Conservation (phyloP, 2,329 filamentous ascomycete genomes). For the Aspergillus pseudoterreus region DNA sequence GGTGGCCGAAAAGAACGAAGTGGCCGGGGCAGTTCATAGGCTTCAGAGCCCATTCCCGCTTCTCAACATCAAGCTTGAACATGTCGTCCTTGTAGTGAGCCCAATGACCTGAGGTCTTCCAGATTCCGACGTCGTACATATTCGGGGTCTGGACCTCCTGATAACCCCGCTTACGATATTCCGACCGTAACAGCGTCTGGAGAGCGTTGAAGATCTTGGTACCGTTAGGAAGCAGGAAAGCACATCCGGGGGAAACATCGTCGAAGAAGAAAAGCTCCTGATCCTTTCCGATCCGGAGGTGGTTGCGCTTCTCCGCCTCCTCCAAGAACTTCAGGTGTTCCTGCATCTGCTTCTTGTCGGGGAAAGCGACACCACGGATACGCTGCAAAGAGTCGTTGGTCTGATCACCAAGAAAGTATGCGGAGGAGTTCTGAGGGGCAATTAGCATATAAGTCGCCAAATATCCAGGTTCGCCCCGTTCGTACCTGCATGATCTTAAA, state of each 20-base stretch:
- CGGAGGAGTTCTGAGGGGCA: slow-evolving; percentile 60
- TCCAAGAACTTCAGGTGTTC: slow-evolving; percentile 94
- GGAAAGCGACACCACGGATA: slow-evolving; percentile 95
- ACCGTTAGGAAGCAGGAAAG: slow-evolving; percentile 89
- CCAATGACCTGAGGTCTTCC: slow-evolving; percentile 96
- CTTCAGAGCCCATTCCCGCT: slow-evolving; percentile 81
- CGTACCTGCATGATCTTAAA: slow-evolving; percentile 82
- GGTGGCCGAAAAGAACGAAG: slow-evolving; percentile 79
- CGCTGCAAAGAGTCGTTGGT: slow-evolving; percentile 93
- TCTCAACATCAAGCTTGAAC: slow-evolving; percentile 80
- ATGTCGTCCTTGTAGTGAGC: slow-evolving; percentile 92
- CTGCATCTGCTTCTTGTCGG: slow-evolving; percentile 90
- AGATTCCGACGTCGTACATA: slow-evolving; percentile 90
- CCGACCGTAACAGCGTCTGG: slow-evolving; percentile 71
- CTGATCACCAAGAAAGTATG: slow-evolving; percentile 92
- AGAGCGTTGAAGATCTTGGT: slow-evolving; percentile 91
- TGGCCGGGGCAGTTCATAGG: slow-evolving; percentile 99
- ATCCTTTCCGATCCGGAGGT: slow-evolving; percentile 87
- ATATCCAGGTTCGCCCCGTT: too few species aligned
- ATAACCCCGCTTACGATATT: slow-evolving; percentile 93
- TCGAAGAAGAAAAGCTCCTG: slow-evolving; percentile 98
- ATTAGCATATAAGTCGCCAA: not conserved
- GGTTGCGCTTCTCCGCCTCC: slow-evolving; percentile 96
- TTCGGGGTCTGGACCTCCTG: slow-evolving; percentile 94
- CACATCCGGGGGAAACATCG: slow-evolving; percentile 85